Evolutionary conservation across 2,329 filamentous ascomycete genomes (phyloP).

Genomic region (Colletotrichum brevisporum): DNA sequence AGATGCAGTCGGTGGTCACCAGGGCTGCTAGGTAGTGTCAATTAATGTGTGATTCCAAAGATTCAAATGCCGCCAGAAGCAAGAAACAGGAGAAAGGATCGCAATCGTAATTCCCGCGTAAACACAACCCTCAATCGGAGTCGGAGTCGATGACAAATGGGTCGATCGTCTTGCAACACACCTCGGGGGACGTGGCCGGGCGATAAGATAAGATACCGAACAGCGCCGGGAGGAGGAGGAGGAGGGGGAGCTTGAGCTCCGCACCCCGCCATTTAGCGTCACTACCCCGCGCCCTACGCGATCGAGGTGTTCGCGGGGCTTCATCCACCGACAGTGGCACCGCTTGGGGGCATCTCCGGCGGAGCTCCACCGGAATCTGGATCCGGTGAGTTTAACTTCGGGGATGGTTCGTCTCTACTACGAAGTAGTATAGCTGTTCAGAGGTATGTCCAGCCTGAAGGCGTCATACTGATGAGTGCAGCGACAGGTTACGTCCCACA

Average conservation of each 20-base stretch:
- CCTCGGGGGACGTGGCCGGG: not conserved
- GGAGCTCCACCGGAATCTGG: conserved; percentile 5
- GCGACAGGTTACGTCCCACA: too few species aligned
- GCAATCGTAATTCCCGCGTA: not conserved
- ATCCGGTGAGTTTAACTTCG: too few species aligned
- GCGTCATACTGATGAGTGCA: too few species aligned
- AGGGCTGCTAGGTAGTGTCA: not conserved
- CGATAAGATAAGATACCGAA: conserved; percentile 29
- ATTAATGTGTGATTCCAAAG: not conserved
- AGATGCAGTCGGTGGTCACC: not conserved
- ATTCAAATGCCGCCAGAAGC: not conserved
- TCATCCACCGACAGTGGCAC: conserved; percentile 8
- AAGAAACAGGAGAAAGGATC: not conserved
- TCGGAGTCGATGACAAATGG: conserved; percentile 29
- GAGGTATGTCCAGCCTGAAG: too few species aligned
- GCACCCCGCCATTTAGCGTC: conserved; percentile 36
- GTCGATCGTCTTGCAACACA: not conserved
- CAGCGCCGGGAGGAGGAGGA: too few species aligned
- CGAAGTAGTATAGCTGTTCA: too few species aligned
- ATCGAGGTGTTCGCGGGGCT: not conserved
- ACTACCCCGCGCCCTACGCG: conserved; percentile 34
- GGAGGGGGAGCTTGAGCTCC: conserved; percentile 27
- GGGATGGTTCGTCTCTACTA: too few species aligned
- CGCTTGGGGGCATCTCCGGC: not conserved
- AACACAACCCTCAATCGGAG: not conserved